Percentiles rank a stretch among this genome's conserved stretches.
Evolutionary conservation across 192 early-diverging fungal species (phyloP).

Genomic region (Rhizophagus clarus): DNA sequence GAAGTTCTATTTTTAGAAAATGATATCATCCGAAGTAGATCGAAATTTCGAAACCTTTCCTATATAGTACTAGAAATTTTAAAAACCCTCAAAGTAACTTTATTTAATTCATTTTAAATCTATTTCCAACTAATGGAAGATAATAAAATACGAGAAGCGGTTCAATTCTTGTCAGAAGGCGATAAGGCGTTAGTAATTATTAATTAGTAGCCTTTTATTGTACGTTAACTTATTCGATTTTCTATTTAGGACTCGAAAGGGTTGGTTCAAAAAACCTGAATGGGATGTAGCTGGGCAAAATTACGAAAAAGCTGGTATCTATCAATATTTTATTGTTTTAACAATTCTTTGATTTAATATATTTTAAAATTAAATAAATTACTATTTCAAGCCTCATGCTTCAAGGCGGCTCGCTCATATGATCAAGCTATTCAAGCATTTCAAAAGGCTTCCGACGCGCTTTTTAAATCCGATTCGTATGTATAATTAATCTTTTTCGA

Average conservation of each 20-base stretch:
- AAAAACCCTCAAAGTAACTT: too few relatives aligned
- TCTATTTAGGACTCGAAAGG: conserved; percentile 53
- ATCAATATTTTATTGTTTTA: not conserved
- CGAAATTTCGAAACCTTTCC: too few relatives aligned
- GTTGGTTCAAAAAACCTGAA: conserved; percentile 70
- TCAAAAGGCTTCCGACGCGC: conserved; percentile 64
- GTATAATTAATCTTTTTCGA: not conserved
- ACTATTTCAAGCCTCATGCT: conserved; percentile 50
- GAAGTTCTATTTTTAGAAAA: too few relatives aligned
- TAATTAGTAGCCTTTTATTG: not conserved
- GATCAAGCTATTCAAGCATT: conserved; percentile 74
- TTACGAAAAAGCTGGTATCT: conserved; percentile 74
- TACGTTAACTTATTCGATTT: not conserved
- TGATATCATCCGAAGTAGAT: too few relatives aligned
- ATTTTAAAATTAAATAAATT: not conserved
- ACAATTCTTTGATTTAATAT: not conserved
- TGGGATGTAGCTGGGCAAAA: conserved; percentile 72
- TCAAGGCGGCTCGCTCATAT: conserved; percentile 69
- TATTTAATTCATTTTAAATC: too few relatives aligned
- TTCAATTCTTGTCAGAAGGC: conserved; percentile 52
- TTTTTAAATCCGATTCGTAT: conserved; percentile 62
- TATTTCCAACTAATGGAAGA: not conserved
- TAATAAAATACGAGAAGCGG: conserved; percentile 40
- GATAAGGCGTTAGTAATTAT: conserved; percentile 55
- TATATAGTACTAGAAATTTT: too few relatives aligned